Conservation (phyloP, 2,329 filamentous ascomycete genomes). For the Aureobasidium sp. region DNA sequence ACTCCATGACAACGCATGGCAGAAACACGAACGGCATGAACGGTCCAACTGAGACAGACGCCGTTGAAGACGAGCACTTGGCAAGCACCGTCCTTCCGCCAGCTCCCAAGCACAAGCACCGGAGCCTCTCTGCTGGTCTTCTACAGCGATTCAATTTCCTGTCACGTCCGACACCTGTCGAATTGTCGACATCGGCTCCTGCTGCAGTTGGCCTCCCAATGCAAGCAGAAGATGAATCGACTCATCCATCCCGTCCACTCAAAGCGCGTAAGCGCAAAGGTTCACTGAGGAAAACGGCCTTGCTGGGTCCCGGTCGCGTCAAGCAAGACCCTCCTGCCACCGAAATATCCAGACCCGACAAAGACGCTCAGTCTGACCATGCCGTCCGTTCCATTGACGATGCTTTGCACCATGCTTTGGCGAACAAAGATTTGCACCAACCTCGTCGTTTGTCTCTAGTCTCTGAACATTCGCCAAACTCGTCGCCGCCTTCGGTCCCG, state of each 20-base stretch:
- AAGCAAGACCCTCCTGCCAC: constrained; percentile 28
- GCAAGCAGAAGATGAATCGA: constrained; percentile 30
- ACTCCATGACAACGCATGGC: neutral
- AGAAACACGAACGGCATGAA: constrained; percentile 5
- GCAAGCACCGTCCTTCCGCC: neutral
- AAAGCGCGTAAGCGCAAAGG: constrained; percentile 67
- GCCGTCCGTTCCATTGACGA: constrained; percentile 12
- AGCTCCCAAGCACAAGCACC: neutral
- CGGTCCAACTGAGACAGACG: constrained; percentile 9
- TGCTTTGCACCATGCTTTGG: constrained; percentile 7
- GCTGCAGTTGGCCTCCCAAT: constrained; percentile 10
- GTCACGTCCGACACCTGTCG: neutral
- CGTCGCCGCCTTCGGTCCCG: constrained; percentile 7
- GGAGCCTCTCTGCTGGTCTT: constrained; percentile 5
- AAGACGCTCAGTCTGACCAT: constrained; percentile 16
- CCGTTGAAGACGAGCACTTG: constrained; percentile 13
- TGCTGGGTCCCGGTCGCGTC: constrained; percentile 62
- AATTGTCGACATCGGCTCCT: constrained; percentile 5
- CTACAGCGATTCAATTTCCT: constrained; percentile 12
- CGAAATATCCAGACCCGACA: constrained; percentile 18
- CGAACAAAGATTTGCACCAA: constrained; percentile 3
- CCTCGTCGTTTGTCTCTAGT: constrained; percentile 16
- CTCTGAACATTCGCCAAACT: constrained; percentile 5
- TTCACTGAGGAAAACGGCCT: constrained; percentile 78
- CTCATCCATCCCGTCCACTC: constrained; percentile 45